Conservation (phyloP, 1,284 basidiomycete species). For the Papiliotrema terrestris region DNA sequence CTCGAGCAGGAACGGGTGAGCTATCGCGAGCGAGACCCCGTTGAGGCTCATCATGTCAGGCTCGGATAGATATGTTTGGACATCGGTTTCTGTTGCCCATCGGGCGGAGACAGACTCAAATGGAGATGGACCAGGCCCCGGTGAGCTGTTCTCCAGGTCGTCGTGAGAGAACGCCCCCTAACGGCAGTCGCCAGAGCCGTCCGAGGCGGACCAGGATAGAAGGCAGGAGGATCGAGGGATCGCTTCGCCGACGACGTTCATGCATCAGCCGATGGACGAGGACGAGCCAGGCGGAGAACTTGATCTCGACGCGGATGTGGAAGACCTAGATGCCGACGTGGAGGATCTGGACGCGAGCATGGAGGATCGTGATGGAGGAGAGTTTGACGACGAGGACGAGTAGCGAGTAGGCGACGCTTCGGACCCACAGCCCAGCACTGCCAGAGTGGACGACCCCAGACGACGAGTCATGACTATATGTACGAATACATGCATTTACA, state of each 20-base stretch:
- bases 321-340: slow-evolving; percentile 30
- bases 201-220: slow-evolving; percentile 36
- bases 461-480: not conserved
- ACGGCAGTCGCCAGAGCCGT: slow-evolving; percentile 38
- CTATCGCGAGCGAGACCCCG: not conserved
- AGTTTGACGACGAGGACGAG: slow-evolving; percentile 9
- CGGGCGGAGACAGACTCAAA: slow-evolving; percentile 41
- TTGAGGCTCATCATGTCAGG: slow-evolving; percentile 10
- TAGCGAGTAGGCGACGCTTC: slow-evolving; percentile 9
- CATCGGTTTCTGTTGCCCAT: slow-evolving; percentile 43
- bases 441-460: not conserved
- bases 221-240: slow-evolving; percentile 39
- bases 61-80: slow-evolving; percentile 38
- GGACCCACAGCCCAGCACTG: not conserved
- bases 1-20: slow-evolving; percentile 35
- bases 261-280: slow-evolving; percentile 11
- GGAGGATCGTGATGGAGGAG: slow-evolving; percentile 12
- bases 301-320: slow-evolving; percentile 37
- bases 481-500: not conserved
- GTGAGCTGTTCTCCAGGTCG: too few species aligned
- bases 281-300: slow-evolving; percentile 19
- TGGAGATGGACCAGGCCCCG: slow-evolving; percentile 43
- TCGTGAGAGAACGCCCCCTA: too few species aligned
- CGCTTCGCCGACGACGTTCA: slow-evolving; percentile 4
- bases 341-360: slow-evolving; percentile 1